phyloP scores from a whole-genome alignment of 202 grass and related monocot genomes.

The Brachypodium distachyon region DNA sequence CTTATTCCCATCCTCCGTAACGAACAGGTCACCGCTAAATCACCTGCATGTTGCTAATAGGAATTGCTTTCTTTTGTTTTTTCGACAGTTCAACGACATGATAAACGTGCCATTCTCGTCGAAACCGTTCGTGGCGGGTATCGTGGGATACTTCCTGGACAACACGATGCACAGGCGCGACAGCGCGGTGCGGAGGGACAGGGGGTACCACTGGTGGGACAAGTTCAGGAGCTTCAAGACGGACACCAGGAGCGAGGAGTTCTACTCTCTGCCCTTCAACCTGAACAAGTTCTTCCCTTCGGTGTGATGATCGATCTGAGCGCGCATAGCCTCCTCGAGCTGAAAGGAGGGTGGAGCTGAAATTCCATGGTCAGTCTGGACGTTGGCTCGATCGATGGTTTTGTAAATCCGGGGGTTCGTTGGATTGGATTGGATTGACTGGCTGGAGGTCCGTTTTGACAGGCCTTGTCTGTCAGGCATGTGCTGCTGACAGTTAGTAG shows the following conservation, averaged over 20 bases:
- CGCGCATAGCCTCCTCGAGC: too few relatives aligned
- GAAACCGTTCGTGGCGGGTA: conserved; percentile 50
- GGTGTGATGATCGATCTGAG: too few relatives aligned
- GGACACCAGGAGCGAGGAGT: conserved; percentile 71
- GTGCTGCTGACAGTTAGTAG: neutral
- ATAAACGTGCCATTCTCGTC: conserved; percentile 68
- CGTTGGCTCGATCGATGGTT: neutral
- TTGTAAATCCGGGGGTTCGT: neutral
- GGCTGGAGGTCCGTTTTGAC: neutral
- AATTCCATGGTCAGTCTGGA: neutral
- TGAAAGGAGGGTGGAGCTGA: too few relatives aligned
- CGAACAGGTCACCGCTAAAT: too few relatives aligned
- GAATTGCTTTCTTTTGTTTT: neutral
- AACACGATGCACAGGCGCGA: conserved; percentile 38
- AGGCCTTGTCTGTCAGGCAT: neutral
- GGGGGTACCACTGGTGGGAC: conserved; percentile 71
- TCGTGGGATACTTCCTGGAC: conserved; percentile 69
- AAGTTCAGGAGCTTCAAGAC: conserved; percentile 59
- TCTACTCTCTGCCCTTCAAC: conserved; percentile 72
- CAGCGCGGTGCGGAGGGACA: conserved; percentile 31
- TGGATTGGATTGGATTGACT: too few relatives aligned
- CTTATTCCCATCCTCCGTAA: too few relatives aligned
- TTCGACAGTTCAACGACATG: conserved; percentile 75
- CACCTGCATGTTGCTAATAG: neutral
- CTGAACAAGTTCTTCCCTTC: conserved; percentile 76